Percentiles rank a stretch among this genome's conserved stretches.
Evolutionary conservation across 306 rosid genomes (phyloP).

Genomic region (Begonia masoniana): DNA sequence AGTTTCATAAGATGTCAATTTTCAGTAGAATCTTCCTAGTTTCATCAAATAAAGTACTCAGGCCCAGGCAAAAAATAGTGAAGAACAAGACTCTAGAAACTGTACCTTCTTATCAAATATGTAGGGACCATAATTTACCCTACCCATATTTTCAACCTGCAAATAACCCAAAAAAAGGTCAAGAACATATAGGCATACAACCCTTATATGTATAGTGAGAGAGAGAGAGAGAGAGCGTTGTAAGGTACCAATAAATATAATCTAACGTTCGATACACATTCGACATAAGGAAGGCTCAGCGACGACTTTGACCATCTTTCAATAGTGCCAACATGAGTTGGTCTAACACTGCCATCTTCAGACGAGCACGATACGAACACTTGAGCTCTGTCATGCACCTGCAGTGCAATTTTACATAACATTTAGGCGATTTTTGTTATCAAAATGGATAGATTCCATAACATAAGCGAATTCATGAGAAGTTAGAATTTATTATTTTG

Average conservation of each 20-base stretch:
- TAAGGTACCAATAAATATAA: slow-evolving; percentile 55
- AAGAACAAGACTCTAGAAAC: background rate
- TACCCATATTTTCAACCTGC: slow-evolving; percentile 95
- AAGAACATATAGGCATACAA: background rate
- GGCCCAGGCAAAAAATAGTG: too few relatives aligned
- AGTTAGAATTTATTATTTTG: too few relatives aligned
- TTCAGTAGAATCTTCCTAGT: background rate
- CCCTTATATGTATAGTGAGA: background rate
- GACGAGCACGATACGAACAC: slow-evolving; percentile 60
- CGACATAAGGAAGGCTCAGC: slow-evolving; percentile 44
- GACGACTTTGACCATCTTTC: slow-evolving; percentile 57
- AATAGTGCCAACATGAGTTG: slow-evolving; percentile 55
- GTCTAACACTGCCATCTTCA: slow-evolving; percentile 28
- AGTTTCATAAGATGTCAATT: too few relatives aligned
- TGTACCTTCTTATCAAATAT: slow-evolving; percentile 79
- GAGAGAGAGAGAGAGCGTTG: slow-evolving; percentile 2
- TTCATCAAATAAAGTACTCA: too few relatives aligned
- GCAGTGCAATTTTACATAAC: slow-evolving; percentile 10
- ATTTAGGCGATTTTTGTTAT: background rate
- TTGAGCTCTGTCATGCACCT: slow-evolving; percentile 97
- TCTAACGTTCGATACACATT: slow-evolving; percentile 41
- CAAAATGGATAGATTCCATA: too few relatives aligned
- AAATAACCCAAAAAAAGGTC: slow-evolving; percentile 8
- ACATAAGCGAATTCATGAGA: too few relatives aligned
- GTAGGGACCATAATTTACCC: slow-evolving; percentile 65